phyloP scores from a whole-genome alignment of 441 rosid species.

The Syzygium syzygioides region DNA sequence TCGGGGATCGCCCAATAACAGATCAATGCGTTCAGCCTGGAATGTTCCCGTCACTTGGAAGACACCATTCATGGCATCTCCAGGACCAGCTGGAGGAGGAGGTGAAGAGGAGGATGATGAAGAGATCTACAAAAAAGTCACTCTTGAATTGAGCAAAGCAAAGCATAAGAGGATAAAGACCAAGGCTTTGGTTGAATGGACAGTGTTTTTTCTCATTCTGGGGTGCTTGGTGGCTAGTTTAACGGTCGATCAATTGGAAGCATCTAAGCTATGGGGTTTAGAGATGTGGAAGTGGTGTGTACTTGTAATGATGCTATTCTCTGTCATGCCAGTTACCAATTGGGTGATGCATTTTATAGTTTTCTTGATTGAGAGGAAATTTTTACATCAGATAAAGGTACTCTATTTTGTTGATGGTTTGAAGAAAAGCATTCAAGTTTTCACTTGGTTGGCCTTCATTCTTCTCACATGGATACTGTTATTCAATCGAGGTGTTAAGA shows the following conservation, averaged over 20 bases:
- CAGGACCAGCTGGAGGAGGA: too few relatives aligned
- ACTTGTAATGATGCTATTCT: slow-evolving; percentile 60
- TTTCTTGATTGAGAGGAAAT: slow-evolving; percentile 69
- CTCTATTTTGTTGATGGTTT: slow-evolving; percentile 85
- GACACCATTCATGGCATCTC: too few relatives aligned
- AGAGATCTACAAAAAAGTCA: slow-evolving; percentile 41
- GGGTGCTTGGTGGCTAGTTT: slow-evolving; percentile 52
- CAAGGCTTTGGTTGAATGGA: slow-evolving; percentile 41
- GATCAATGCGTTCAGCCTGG: too few relatives aligned
- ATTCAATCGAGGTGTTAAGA: slow-evolving; percentile 32
- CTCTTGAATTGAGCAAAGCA: slow-evolving; percentile 24
- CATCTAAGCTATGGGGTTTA: slow-evolving; percentile 40
- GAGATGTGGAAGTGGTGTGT: slow-evolving; percentile 80
- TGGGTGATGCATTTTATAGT: slow-evolving; percentile 66
- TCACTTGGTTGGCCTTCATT: slow-evolving; percentile 59
- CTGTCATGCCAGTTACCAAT: slow-evolving; percentile 63
- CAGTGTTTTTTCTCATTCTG: slow-evolving; percentile 25
- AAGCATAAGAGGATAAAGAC: slow-evolving; percentile 21
- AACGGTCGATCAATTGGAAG: slow-evolving; percentile 26
- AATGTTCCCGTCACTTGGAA: too few relatives aligned
- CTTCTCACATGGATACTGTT: slow-evolving; percentile 60
- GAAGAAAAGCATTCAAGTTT: slow-evolving; percentile 73
- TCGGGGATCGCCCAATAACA: too few relatives aligned
- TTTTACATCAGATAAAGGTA: slow-evolving; percentile 53
- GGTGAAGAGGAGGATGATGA: slow-evolving; percentile 52